Base-by-base conservation (phyloP, 2,329 filamentous ascomycete species). In the Bipolaris victoriae region DNA sequence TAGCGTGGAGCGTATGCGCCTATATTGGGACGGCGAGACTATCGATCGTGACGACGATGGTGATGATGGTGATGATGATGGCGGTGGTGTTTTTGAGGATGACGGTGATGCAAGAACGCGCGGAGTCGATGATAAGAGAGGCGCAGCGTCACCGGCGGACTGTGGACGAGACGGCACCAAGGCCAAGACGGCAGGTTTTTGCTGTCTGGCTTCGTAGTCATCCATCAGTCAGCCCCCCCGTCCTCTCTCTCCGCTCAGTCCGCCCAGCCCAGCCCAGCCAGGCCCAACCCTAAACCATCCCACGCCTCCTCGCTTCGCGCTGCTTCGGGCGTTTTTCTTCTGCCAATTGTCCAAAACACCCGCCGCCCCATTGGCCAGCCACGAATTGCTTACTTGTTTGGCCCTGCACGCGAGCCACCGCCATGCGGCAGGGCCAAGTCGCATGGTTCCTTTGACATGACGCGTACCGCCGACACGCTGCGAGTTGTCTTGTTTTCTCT, bases 391-490 rank as follows among this genome's bases (percentile, higher is more conserved):
- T 43, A 33, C 45, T 46, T 56, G 49, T 60, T 59, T 66, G 57
- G 61, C 18, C 41, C 56, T 46, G 52, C 39, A 53, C 16, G 60
- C 56, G 58, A 60, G 63, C 66, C 65, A 57, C 60, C 41, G 55
- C 55, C 3, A 45, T 57, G 64, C 64, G 64, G 63, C 60, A 49
- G 61, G 22, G 61, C 66, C 61, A 60, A 66, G 62, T 29, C 37
- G 40, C 55, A 48, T 50, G 49, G 52, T 43, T 52, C 10, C 49
- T 35, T 20, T 47, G 57, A 50, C 58, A 64, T 73, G 67, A 75
- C 72, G 71, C 70, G 70, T 72, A 66, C 29, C 29, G 3, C 29
- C 29, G 29, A 31, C 10, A 31, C 7, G 29, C 29, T 31, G 29
- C 29, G 10, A 1, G 9, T 11, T 31, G 29, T 31, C 29, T 31